These are phyloP conservation scores for Cicer bijugum DNA, from an alignment of 306 rosid species.

Conservation along the genomic window DNA sequence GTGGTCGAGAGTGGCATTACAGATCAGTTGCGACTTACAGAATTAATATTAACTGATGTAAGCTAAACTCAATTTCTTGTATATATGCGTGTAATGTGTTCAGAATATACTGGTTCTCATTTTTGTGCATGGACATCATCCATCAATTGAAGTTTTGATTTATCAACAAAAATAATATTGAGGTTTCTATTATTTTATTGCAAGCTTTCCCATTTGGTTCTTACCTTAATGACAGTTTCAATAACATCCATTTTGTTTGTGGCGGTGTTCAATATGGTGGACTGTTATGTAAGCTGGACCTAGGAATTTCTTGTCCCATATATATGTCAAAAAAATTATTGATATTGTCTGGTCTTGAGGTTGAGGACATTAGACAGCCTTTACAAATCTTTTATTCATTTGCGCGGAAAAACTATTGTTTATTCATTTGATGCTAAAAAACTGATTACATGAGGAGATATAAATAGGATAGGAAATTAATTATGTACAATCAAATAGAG, in stretches of 20 bases:
- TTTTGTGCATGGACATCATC: slow-evolving; percentile 5
- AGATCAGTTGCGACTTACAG: slow-evolving; percentile 86
- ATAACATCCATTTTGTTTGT: slow-evolving; percentile 1
- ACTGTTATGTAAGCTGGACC: neutral
- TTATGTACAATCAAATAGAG: too few relatives aligned
- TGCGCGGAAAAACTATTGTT: too few relatives aligned
- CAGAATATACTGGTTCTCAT: slow-evolving; percentile 33
- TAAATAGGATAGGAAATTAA: too few relatives aligned
- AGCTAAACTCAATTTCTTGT: slow-evolving; percentile 47
- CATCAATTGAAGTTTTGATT: neutral
- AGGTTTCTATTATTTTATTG: slow-evolving; percentile 7
- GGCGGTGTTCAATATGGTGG: slow-evolving; percentile 26
- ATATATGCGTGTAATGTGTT: slow-evolving; percentile 32
- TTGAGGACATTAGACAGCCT: slow-evolving; percentile 8
- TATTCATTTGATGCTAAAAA: too few relatives aligned
- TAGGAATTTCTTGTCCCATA: slow-evolving; percentile 20
- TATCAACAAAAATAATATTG: neutral
- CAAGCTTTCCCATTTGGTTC: neutral
- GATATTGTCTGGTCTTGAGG: neutral
- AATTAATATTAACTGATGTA: slow-evolving; percentile 78
- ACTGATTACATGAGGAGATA: too few relatives aligned
- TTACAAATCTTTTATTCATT: neutral
- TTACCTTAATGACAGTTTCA: neutral
- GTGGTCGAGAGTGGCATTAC: slow-evolving; percentile 79
- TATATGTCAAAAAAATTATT: neutral